Percentiles rank a stretch among this genome's conserved stretches.
Evolutionary conservation across 106 monocot genomes (phyloP).

Genomic region (Agapanthus africanus): DNA sequence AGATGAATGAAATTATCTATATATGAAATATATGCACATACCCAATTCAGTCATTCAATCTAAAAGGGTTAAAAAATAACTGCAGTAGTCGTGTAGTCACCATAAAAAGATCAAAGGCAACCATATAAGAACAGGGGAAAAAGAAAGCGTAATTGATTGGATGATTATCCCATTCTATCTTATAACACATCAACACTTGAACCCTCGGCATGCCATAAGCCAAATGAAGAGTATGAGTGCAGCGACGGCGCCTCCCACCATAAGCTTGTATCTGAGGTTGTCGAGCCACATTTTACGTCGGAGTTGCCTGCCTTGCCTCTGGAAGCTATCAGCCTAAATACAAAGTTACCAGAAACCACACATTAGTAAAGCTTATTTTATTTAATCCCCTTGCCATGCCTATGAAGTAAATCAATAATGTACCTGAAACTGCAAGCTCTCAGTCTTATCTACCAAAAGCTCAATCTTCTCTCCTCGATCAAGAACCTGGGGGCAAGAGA

Average conservation of each 20-base stretch:
- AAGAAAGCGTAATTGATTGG: too few relatives aligned
- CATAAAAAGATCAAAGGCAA: too few relatives aligned
- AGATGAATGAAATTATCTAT: too few relatives aligned
- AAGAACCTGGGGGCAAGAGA: conserved; percentile 62
- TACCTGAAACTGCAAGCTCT: conserved; percentile 97
- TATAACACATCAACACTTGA: conserved; percentile 44
- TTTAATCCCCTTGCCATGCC: background rate
- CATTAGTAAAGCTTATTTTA: background rate
- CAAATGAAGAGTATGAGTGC: conserved; percentile 57
- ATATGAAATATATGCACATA: too few relatives aligned
- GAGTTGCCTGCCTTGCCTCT: conserved; percentile 92
- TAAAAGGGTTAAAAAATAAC: too few relatives aligned
- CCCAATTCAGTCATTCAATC: too few relatives aligned
- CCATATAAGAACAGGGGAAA: too few relatives aligned
- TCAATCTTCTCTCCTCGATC: conserved; percentile 98
- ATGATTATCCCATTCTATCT: too few relatives aligned
- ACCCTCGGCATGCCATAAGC: conserved; percentile 66
- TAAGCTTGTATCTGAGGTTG: conserved; percentile 67
- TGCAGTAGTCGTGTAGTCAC: too few relatives aligned
- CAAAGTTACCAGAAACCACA: background rate
- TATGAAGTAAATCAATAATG: background rate
- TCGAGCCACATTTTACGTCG: conserved; percentile 90
- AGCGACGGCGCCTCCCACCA: conserved; percentile 39
- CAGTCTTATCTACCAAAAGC: conserved; percentile 90
- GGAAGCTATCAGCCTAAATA: conserved; percentile 87